Percentiles rank a stretch among this genome's conserved stretches.
phyloP scores from a whole-genome alignment of 306 rosid species.

The Vachellia pachyceras region DNA sequence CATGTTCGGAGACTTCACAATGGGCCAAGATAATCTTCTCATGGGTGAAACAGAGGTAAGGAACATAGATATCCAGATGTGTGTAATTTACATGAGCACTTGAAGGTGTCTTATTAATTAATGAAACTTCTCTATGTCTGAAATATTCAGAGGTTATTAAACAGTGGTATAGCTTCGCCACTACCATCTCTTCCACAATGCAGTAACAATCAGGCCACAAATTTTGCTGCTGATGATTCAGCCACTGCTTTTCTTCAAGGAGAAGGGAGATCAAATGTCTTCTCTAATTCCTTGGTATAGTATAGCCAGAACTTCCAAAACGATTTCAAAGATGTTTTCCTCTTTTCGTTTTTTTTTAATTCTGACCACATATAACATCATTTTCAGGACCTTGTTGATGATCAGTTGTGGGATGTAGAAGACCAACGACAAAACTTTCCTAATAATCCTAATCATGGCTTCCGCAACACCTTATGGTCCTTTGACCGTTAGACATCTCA shows the following conservation, averaged over 20 bases:
- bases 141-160: conserved; percentile 50
- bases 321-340: too few relatives aligned
- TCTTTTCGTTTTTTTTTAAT: too few relatives aligned
- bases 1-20: conserved; percentile 64
- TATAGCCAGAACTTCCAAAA: too few relatives aligned
- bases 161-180: conserved; percentile 37
- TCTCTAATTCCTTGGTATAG: too few relatives aligned
- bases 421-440: conserved; percentile 80
- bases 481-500: too few relatives aligned
- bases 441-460: conserved; percentile 50
- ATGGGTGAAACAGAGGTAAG: conserved; percentile 70
- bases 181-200: conserved; percentile 54
- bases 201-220: conserved; percentile 51
- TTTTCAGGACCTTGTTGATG: conserved; percentile 63
- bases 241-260: conserved; percentile 63
- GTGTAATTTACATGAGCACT: neutral
- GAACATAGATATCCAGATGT: neutral
- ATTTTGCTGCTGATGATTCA: conserved; percentile 48
- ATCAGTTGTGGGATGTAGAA: conserved; percentile 68
- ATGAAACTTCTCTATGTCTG: neutral
- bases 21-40: conserved; percentile 52
- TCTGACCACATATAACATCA: too few relatives aligned
- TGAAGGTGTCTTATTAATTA: conserved; percentile 5
- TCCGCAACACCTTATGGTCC: too few relatives aligned
- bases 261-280: conserved; percentile 43